Evolutionary conservation across 805 yeast species (phyloP).

Genomic region (Brettanomyces naardenensis): DNA sequence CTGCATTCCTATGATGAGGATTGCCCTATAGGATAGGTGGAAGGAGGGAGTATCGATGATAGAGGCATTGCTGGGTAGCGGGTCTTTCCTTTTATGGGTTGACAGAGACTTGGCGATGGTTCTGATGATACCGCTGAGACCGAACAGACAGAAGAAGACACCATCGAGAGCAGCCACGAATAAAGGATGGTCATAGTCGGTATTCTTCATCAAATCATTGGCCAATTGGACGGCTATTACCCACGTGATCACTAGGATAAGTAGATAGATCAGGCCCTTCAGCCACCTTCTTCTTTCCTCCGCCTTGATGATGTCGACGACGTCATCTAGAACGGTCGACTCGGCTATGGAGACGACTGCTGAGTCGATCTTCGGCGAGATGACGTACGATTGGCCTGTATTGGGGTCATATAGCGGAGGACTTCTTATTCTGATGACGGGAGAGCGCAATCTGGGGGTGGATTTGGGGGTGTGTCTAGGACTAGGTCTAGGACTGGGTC

Average conservation of each 20-base stretch:
- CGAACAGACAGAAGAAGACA: constrained; percentile 36
- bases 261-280: constrained; percentile 35
- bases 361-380: constrained; percentile 13
- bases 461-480: too few relatives aligned
- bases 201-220: constrained; percentile 40
- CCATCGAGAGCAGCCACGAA: constrained; percentile 42
- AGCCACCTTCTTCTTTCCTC: constrained; percentile 35
- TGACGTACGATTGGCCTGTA: constrained; percentile 4
- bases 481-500: too few relatives aligned
- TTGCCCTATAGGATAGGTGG: constrained; percentile 20
- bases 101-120: neutral
- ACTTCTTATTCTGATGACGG: constrained; percentile 7
- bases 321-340: constrained; percentile 21
- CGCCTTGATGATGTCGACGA: constrained; percentile 23
- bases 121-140: constrained; percentile 28
- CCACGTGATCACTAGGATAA: constrained; percentile 39
- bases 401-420: constrained; percentile 5
- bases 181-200: constrained; percentile 40
- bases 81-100: neutral
- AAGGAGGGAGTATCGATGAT: constrained; percentile 15
- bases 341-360: constrained; percentile 9
- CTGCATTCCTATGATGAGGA: constrained; percentile 29
- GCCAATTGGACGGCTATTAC: constrained; percentile 41
- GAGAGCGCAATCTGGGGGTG: constrained; percentile 6
- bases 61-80: neutral